These are phyloP conservation scores for Pseudonitzschia pungens DNA, from an alignment of 108 stramenopile species.

Conservation along the genomic window DNA sequence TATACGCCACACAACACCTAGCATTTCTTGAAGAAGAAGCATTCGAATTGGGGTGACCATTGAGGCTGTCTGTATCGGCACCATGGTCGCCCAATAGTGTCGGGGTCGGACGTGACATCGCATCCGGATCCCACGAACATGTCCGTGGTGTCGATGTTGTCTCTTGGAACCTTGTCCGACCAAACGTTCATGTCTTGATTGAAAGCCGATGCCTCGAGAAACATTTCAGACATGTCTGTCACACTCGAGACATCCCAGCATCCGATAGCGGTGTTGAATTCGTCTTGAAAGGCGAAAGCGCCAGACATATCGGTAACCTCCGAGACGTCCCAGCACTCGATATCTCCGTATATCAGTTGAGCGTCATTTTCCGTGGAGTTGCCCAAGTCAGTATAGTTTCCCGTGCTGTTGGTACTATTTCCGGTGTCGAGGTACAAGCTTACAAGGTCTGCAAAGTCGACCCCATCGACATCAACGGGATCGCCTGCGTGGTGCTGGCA, in stretches of 20 bases:
- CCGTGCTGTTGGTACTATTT: neutral
- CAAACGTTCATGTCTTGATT: slow-evolving; percentile 41
- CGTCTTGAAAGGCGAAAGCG: slow-evolving; percentile 10
- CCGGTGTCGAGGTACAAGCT: neutral
- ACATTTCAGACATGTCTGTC: slow-evolving; percentile 40
- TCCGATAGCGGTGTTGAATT: slow-evolving; percentile 25
- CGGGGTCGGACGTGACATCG: neutral
- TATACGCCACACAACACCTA: neutral
- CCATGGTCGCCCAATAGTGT: slow-evolving; percentile 5
- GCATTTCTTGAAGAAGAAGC: slow-evolving; percentile 9
- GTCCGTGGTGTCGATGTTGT: slow-evolving; percentile 3
- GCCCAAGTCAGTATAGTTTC: neutral
- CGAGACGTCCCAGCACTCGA: slow-evolving; percentile 31
- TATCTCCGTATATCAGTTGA: neutral
- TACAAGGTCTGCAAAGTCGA: slow-evolving; percentile 7
- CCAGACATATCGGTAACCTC: slow-evolving; percentile 37
- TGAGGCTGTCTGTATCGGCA: neutral
- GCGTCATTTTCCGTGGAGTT: neutral
- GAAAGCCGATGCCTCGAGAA: slow-evolving; percentile 32
- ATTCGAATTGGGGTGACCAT: neutral
- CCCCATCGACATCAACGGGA: neutral
- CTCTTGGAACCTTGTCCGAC: slow-evolving; percentile 16
- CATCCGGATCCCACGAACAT: slow-evolving; percentile 5
- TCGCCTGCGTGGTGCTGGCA: neutral
- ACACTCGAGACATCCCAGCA: slow-evolving; percentile 37